Conservation (phyloP, 108 stramenopile genomes). For the Skeletonema costatum region DNA sequence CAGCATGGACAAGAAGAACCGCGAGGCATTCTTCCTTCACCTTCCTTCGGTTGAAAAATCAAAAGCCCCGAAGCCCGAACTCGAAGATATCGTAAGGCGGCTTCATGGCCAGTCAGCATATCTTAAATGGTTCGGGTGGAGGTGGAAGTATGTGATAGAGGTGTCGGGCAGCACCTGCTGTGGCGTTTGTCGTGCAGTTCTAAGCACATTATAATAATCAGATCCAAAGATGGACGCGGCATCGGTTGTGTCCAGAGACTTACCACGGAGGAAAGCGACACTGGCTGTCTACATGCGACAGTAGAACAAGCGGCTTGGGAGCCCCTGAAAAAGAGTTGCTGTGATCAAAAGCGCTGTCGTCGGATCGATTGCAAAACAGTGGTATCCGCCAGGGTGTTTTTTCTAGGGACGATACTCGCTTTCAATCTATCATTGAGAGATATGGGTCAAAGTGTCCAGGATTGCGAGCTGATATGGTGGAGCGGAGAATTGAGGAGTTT, state of each 20-base stretch:
- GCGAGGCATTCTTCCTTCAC: too few species aligned
- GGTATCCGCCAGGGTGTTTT: not conserved
- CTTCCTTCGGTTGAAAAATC: too few species aligned
- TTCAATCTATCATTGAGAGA: not conserved
- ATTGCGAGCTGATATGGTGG: not conserved
- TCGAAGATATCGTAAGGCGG: too few species aligned
- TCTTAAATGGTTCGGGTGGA: too few species aligned
- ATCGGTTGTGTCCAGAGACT: not conserved
- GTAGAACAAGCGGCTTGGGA: not conserved
- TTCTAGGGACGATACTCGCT: not conserved
- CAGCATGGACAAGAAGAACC: too few species aligned
- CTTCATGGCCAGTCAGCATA: too few species aligned
- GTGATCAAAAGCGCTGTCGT: not conserved
- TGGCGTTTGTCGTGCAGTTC: too few species aligned
- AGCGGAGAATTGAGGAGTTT: not conserved
- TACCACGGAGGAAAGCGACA: not conserved
- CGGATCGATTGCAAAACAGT: not conserved
- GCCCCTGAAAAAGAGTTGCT: not conserved
- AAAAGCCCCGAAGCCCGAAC: too few species aligned
- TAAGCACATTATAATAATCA: too few species aligned
- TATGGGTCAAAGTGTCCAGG: not conserved
- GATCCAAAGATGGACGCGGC: not conserved
- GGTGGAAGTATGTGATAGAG: too few species aligned
- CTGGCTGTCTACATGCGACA: not conserved
- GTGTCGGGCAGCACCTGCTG: too few species aligned